Percentiles rank a stretch among this genome's conserved stretches.
phyloP scores from a whole-genome alignment of 768 basidiomycete genomes.

The Termitomyces sp. region DNA sequence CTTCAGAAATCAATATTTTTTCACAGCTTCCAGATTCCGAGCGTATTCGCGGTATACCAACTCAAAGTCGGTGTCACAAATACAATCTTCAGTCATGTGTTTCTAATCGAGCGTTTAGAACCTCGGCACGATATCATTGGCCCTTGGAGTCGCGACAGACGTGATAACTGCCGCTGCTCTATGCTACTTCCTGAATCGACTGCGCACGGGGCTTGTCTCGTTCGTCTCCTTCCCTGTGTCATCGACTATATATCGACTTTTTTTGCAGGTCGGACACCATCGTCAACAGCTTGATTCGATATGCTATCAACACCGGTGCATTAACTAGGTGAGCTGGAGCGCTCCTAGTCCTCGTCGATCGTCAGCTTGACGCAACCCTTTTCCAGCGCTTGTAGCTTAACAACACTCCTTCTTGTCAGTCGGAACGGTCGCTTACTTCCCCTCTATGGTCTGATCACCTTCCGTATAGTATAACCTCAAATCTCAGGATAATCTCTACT shows the following conservation, averaged over 20 bases:
- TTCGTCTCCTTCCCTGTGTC: conserved; percentile 20
- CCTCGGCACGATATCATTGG: background rate
- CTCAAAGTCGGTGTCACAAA: conserved; percentile 35
- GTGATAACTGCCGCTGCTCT: conserved; percentile 51
- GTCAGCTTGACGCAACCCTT: background rate
- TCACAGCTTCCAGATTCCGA: conserved; percentile 34
- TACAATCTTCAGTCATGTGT: background rate
- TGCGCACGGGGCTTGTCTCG: conserved; percentile 50
- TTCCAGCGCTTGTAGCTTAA: conserved; percentile 36
- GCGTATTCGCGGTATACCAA: conserved; percentile 33
- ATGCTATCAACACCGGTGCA: conserved; percentile 63
- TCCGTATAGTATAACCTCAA: conserved; percentile 48
- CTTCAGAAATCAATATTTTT: background rate
- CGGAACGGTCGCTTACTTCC: background rate
- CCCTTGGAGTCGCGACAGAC: conserved; percentile 51
- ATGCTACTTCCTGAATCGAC: conserved; percentile 51
- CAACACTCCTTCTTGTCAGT: conserved; percentile 53
- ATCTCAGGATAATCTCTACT: conserved; percentile 52
- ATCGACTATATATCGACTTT: background rate
- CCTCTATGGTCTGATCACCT: background rate
- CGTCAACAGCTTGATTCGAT: conserved; percentile 49
- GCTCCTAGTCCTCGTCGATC: background rate
- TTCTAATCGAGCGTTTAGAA: background rate
- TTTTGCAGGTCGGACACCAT: conserved; percentile 51
- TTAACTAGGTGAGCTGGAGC: conserved; percentile 43